These are phyloP conservation scores for Floccularia luteovirens DNA, from an alignment of 768 basidiomycete genomes.

Conservation along the genomic window DNA sequence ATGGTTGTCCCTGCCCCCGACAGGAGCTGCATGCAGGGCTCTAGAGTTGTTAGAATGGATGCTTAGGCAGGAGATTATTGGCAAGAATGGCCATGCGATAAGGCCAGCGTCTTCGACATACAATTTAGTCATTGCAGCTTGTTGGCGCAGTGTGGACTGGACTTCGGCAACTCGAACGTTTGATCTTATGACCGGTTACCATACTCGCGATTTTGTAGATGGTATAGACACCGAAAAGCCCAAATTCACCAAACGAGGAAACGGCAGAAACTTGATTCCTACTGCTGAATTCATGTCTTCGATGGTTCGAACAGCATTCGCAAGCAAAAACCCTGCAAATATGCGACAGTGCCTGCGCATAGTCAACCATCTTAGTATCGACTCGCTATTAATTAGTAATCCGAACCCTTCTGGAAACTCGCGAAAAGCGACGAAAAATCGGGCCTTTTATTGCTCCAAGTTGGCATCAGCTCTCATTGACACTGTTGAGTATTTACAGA, in stretches of 20 bases:
- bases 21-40: constrained; percentile 36
- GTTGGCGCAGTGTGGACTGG: constrained; percentile 64
- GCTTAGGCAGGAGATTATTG: constrained; percentile 43
- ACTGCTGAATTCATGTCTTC: constrained; percentile 47
- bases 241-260: constrained; percentile 29
- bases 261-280: constrained; percentile 36
- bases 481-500: constrained; percentile 26
- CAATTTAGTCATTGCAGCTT: constrained; percentile 54
- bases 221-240: constrained; percentile 29
- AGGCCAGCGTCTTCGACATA: constrained; percentile 44
- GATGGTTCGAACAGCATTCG: constrained; percentile 52
- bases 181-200: constrained; percentile 69
- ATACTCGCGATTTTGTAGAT: constrained; percentile 44
- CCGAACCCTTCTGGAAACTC: constrained; percentile 16
- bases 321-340: constrained; percentile 38
- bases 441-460: constrained; percentile 36
- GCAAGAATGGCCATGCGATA: constrained; percentile 36
- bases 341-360: constrained; percentile 59
- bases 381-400: constrained; percentile 21
- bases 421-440: constrained; percentile 23
- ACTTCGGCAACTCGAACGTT: constrained; percentile 45
- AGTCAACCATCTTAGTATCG: constrained; percentile 35
- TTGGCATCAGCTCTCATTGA: constrained; percentile 38
- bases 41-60: constrained; percentile 64
- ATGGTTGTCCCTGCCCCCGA: constrained; percentile 31